Conservation (phyloP, 129 eudicot genomes). For the Rutidosis leptorrhynchoides region DNA sequence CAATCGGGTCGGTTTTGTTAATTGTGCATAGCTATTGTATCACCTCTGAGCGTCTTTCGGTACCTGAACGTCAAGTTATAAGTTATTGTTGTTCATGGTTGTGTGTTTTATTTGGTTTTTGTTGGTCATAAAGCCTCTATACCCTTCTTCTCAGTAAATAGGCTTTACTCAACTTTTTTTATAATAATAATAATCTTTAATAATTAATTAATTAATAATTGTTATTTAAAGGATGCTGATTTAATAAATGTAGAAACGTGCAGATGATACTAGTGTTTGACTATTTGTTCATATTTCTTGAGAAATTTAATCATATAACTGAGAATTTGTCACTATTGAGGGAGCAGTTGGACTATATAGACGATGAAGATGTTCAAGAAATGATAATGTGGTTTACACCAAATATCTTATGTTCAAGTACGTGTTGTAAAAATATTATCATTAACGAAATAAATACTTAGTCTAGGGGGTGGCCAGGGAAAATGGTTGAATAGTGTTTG, state of each 20-base stretch:
- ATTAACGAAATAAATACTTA: not conserved
- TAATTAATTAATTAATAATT: not conserved
- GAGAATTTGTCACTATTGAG: slow-evolving; percentile 65
- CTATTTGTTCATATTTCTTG: slow-evolving; percentile 67
- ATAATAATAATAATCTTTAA: not conserved
- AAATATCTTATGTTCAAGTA: slow-evolving; percentile 95
- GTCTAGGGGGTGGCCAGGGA: too few relatives aligned
- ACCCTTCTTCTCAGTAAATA: slow-evolving; percentile 91
- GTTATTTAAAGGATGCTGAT: slow-evolving; percentile 9
- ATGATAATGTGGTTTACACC: slow-evolving; percentile 77
- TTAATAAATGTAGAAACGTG: slow-evolving; percentile 9
- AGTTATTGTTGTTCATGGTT: slow-evolving; percentile 60
- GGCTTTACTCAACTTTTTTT: not conserved
- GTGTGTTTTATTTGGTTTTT: slow-evolving; percentile 73
- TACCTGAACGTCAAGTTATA: slow-evolving; percentile 73
- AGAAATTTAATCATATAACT: slow-evolving; percentile 74
- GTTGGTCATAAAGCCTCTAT: slow-evolving; percentile 92
- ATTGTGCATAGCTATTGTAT: slow-evolving; percentile 93
- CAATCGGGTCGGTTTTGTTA: slow-evolving; percentile 71
- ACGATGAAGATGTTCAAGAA: slow-evolving; percentile 68
- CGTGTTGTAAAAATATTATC: slow-evolving; percentile 6
- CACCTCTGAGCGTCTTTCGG: slow-evolving; percentile 78
- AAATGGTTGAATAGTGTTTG: too few relatives aligned
- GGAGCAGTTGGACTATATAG: slow-evolving; percentile 70
- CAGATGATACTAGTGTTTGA: slow-evolving; percentile 80